Conservation (phyloP, 2,329 filamentous ascomycete species). For the Colletotrichum sp. region DNA sequence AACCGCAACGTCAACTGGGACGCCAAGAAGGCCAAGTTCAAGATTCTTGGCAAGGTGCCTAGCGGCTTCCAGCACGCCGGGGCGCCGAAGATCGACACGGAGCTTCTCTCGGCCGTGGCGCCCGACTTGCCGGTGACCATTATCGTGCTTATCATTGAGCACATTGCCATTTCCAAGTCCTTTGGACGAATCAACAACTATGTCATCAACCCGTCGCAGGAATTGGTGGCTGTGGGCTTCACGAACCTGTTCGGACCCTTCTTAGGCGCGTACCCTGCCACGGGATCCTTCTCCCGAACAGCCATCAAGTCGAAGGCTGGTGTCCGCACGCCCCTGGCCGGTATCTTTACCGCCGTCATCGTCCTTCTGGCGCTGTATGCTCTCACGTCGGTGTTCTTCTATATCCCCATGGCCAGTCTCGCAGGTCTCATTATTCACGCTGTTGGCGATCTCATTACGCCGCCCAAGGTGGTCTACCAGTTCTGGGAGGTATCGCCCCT, state of each 20-base stretch:
- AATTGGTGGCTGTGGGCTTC: slow-evolving; percentile 79
- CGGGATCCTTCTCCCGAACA: slow-evolving; percentile 65
- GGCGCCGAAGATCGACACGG: slow-evolving; percentile 65
- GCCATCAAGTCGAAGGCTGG: slow-evolving; percentile 87
- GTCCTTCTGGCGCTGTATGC: slow-evolving; percentile 81
- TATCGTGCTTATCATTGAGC: slow-evolving; percentile 82
- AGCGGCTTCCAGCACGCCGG: slow-evolving; percentile 75
- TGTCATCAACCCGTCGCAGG: slow-evolving; percentile 78
- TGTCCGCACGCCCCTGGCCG: slow-evolving; percentile 79
- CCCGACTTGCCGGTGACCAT: slow-evolving; percentile 74
- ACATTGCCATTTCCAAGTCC: slow-evolving; percentile 84
- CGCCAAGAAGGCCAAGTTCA: slow-evolving; percentile 60
- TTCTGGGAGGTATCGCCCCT: slow-evolving; percentile 80
- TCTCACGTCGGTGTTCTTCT: slow-evolving; percentile 79
- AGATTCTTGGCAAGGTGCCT: slow-evolving; percentile 71
- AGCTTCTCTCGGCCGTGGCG: slow-evolving; percentile 67
- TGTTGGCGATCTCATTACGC: slow-evolving; percentile 77
- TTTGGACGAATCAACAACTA: slow-evolving; percentile 84
- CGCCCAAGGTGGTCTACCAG: slow-evolving; percentile 75
- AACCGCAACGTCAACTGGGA: slow-evolving; percentile 62
- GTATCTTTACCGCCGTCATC: slow-evolving; percentile 78
- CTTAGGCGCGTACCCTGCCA: slow-evolving; percentile 60
- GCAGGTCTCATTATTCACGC: slow-evolving; percentile 84
- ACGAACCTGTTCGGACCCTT: slow-evolving; percentile 79
- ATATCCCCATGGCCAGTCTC: slow-evolving; percentile 75